phyloP scores from a whole-genome alignment of 192 early-diverging fungal species.

The Phlyctochytrium bullatum region DNA sequence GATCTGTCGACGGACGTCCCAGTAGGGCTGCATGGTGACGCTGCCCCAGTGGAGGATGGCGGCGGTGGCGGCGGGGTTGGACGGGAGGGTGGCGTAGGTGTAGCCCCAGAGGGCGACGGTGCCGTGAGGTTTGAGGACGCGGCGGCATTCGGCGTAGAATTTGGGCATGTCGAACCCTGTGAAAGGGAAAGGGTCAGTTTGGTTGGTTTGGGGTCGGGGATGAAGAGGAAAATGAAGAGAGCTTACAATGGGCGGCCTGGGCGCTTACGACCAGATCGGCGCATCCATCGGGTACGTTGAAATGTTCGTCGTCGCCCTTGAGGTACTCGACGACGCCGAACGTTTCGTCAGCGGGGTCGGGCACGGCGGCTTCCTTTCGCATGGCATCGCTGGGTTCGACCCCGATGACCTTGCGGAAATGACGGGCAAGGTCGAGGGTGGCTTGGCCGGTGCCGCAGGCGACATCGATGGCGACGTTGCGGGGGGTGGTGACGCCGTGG shows the following conservation, averaged over 20 bases:
- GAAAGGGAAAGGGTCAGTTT: conserved; percentile 25
- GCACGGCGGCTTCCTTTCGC: no score
- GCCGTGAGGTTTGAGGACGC: conserved; percentile 60
- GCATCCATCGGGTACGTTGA: conserved; percentile 18
- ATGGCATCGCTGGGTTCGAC: neutral
- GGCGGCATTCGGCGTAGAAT: conserved; percentile 56
- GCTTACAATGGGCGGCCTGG: conserved; percentile 40
- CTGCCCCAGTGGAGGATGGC: conserved; percentile 25
- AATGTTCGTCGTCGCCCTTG: conserved; percentile 29
- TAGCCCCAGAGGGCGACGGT: conserved; percentile 58
- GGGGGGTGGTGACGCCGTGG: neutral
- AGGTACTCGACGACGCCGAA: neutral
- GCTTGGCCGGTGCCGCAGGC: conserved; percentile 60
- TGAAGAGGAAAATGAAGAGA: neutral
- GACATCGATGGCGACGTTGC: conserved; percentile 44
- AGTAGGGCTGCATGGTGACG: conserved; percentile 38
- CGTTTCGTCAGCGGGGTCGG: no score
- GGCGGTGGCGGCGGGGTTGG: neutral
- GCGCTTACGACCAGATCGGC: conserved; percentile 50
- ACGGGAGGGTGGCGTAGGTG: conserved; percentile 14
- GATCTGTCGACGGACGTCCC: conserved; percentile 42
- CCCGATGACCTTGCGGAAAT: conserved; percentile 49
- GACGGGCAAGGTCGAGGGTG: conserved; percentile 40
- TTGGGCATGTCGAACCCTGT: conserved; percentile 48
- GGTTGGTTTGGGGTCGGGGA: neutral